phyloP scores from a whole-genome alignment of 441 rosid species.

The Populus hybrid region DNA sequence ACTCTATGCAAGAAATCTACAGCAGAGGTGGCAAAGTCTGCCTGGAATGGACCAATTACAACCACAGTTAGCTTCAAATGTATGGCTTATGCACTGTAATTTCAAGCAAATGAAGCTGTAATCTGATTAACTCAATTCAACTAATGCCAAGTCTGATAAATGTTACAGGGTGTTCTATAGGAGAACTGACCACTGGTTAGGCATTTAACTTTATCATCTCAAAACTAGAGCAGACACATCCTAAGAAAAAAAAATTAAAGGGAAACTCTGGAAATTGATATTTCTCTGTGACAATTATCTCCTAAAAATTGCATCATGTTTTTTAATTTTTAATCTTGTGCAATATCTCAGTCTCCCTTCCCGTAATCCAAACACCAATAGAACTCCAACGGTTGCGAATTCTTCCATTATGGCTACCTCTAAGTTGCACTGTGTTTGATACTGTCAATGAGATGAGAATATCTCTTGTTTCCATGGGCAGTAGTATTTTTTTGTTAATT shows the following conservation, averaged over 20 bases:
- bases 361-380: background rate
- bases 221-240: background rate
- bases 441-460: background rate
- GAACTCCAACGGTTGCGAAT: background rate
- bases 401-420: background rate
- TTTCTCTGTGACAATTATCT: background rate
- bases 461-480: background rate
- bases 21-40: slow-evolving; percentile 88
- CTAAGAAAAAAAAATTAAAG: background rate
- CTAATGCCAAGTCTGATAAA: background rate
- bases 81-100: background rate
- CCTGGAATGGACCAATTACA: slow-evolving; percentile 45
- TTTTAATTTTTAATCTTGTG: background rate
- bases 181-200: background rate
- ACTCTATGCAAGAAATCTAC: slow-evolving; percentile 94
- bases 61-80: slow-evolving; percentile 9
- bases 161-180: background rate
- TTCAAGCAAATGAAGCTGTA: background rate
- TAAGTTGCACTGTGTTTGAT: background rate
- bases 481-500: background rate
- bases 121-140: background rate
- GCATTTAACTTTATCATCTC: background rate
- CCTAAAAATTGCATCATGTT: background rate
- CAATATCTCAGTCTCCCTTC: background rate
- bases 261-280: background rate